Evolutionary conservation across 352 stramenopile genomes (phyloP), one percentile per base, ranked within the genome.

Genomic region (Globisporangium acanthophoron): DNA sequence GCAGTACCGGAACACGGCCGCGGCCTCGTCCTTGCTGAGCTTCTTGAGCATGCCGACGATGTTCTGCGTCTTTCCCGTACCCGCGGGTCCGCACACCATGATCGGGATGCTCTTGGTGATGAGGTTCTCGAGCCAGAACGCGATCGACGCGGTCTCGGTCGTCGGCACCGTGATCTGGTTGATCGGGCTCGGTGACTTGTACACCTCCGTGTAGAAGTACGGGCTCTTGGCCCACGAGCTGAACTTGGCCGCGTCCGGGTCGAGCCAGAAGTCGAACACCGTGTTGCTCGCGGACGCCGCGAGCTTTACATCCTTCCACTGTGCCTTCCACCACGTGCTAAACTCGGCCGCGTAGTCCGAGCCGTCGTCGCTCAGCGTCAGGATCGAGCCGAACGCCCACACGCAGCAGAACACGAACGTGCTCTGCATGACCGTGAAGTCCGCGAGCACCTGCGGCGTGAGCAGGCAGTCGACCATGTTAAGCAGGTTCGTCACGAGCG

Each of bases 181-280:
- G 54, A 95, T 95, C 21, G 85, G 85, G 53, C 76, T 90, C 3
- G 83, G 84, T 2, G 80, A 92, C 35, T 88, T 81, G 67, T 95
- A 95, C 39, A 81, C 90, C 45, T 90, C 91, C 0, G 78, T 93
- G 72, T 96, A 96, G 57, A 98, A 98, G 65, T 97, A 98, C 35
- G 94, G 94, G 37, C 83, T 96, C 61, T 98, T 98, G 35, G 92
- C 87, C 96, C 96, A 98, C 35, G 88, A 90, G 40, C 94, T 96
- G 67, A 98, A 98, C 53, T 88, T 89, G 54, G 88, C 92, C 13
- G 75, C 77, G 41, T 96, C 87, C 0, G 92, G 87, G 59, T 99
- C 90, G 15, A 98, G 86, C 87, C 90, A 99, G 64, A 98, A 99
- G 71, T 99, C 96, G 62, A 99, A 99, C 29, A 99, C 90, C 5